Percentiles rank a stretch among this genome's conserved stretches.
These are phyloP conservation scores for Arbutus unedo DNA, from an alignment of 148 eudicot species.

Conservation along the genomic window DNA sequence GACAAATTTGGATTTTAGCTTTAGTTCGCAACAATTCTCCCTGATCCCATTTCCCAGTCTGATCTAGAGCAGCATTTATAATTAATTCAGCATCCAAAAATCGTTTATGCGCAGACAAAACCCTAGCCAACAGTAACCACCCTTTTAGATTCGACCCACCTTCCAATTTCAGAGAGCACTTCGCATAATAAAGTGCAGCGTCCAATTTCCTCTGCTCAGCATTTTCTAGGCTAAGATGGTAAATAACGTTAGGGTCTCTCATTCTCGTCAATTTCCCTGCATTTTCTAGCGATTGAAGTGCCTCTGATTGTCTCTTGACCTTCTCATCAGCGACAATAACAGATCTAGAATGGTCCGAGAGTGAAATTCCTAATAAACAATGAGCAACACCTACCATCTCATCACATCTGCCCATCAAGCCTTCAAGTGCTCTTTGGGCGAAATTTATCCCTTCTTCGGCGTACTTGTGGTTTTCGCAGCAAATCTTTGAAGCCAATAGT, in stretches of 20 bases:
- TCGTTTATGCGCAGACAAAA: slow-evolving; percentile 62
- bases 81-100: slow-evolving; percentile 52
- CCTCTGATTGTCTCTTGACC: slow-evolving; percentile 44
- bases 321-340: slow-evolving; percentile 48
- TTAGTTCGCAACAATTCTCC: slow-evolving; percentile 59
- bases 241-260: slow-evolving; percentile 37
- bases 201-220: slow-evolving; percentile 73
- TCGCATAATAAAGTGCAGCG: slow-evolving; percentile 55
- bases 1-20: slow-evolving; percentile 70
- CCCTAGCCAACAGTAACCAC: slow-evolving; percentile 57
- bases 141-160: slow-evolving; percentile 50
- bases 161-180: slow-evolving; percentile 46
- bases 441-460: slow-evolving; percentile 67
- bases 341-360: slow-evolving; percentile 42
- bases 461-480: slow-evolving; percentile 39
- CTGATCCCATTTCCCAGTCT: slow-evolving; percentile 61
- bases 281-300: slow-evolving; percentile 41
- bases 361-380: slow-evolving; percentile 44
- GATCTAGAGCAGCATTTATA: slow-evolving; percentile 63
- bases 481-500: slow-evolving; percentile 67
- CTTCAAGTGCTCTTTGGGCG: slow-evolving; percentile 51
- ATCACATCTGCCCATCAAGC: slow-evolving; percentile 49
- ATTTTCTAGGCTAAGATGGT: slow-evolving; percentile 56
- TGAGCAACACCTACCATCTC: slow-evolving; percentile 46
- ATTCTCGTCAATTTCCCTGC: slow-evolving; percentile 44